A percentile compares a stretch with the other conserved stretches of the same genome.
phyloP scores from a whole-genome alignment of 2,329 filamentous ascomycete genomes.

The Neopestalotiopsis sp. region DNA sequence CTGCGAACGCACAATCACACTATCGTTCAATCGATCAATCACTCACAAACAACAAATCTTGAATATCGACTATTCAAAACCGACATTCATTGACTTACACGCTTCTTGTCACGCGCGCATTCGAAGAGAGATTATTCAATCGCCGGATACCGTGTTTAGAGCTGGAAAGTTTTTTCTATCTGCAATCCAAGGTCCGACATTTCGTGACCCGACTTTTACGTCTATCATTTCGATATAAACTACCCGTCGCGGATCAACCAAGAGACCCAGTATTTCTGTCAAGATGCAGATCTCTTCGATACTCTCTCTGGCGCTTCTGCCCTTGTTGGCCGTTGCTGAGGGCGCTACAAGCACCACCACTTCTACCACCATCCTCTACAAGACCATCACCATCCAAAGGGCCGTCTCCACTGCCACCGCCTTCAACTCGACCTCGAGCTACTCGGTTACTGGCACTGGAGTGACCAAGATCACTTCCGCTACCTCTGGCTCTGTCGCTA shows the following conservation, averaged over 20 bases:
- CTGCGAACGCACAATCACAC: slow-evolving; percentile 13
- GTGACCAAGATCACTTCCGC: slow-evolving; percentile 31
- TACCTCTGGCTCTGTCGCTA: slow-evolving; percentile 33
- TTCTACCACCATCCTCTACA: slow-evolving; percentile 55
- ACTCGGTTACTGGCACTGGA: slow-evolving; percentile 38
- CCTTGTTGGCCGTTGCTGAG: slow-evolving; percentile 57
- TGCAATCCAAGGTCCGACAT: slow-evolving; percentile 1
- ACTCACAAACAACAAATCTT: slow-evolving; percentile 8
- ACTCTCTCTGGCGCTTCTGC: slow-evolving; percentile 54
- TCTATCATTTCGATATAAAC: neutral
- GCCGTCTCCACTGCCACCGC: slow-evolving; percentile 43
- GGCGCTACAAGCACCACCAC: slow-evolving; percentile 52
- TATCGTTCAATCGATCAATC: slow-evolving; percentile 3
- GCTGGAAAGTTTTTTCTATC: neutral
- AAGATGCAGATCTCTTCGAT: slow-evolving; percentile 52
- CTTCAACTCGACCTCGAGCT: slow-evolving; percentile 43
- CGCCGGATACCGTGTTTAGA: neutral
- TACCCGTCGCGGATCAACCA: neutral
- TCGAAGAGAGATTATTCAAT: neutral
- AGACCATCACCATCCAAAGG: slow-evolving; percentile 47
- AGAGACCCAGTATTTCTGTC: slow-evolving; percentile 18
- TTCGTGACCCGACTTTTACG: neutral
- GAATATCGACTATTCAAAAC: slow-evolving; percentile 20
- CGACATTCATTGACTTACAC: slow-evolving; percentile 19
- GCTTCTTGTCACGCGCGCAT: slow-evolving; percentile 1